Percentiles rank a stretch among this genome's conserved stretches.
These are phyloP conservation scores for Alternaria atra DNA, from an alignment of 2,329 filamentous ascomycete genomes.

Conservation along the genomic window DNA sequence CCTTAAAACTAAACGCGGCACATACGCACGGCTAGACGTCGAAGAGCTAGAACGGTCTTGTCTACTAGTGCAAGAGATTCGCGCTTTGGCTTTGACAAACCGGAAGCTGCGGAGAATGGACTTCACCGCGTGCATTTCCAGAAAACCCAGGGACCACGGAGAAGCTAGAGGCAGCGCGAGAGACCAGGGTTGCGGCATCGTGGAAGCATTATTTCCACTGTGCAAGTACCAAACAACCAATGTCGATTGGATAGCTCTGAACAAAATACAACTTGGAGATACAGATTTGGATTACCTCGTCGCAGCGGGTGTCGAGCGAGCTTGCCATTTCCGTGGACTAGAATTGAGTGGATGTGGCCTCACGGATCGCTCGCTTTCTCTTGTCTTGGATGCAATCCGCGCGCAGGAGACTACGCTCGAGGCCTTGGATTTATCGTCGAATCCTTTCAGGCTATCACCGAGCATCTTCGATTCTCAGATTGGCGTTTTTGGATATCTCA, in stretches of 20 bases:
- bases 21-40: slow-evolving; percentile 63
- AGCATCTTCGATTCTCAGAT: slow-evolving; percentile 72
- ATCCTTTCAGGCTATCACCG: slow-evolving; percentile 71
- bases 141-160: slow-evolving; percentile 58
- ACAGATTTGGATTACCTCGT: slow-evolving; percentile 74
- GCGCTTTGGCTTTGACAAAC: slow-evolving; percentile 72
- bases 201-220: slow-evolving; percentile 73
- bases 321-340: slow-evolving; percentile 71
- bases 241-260: slow-evolving; percentile 75
- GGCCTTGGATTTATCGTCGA: slow-evolving; percentile 71
- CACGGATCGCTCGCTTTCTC: slow-evolving; percentile 65
- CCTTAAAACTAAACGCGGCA: slow-evolving; percentile 64
- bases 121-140: slow-evolving; percentile 69
- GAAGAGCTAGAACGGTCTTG: slow-evolving; percentile 65
- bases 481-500: slow-evolving; percentile 71
- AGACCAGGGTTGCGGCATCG: slow-evolving; percentile 73
- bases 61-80: slow-evolving; percentile 73
- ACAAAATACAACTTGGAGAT: slow-evolving; percentile 74
- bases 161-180: slow-evolving; percentile 57
- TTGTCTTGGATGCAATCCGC: slow-evolving; percentile 70
- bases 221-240: slow-evolving; percentile 73
- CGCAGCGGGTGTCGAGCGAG: slow-evolving; percentile 71
- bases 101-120: slow-evolving; percentile 70
- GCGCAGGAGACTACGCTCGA: slow-evolving; percentile 73
- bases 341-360: slow-evolving; percentile 72